phyloP scores from a whole-genome alignment of 352 stramenopile genomes.

The Pythium guiyangense region DNA sequence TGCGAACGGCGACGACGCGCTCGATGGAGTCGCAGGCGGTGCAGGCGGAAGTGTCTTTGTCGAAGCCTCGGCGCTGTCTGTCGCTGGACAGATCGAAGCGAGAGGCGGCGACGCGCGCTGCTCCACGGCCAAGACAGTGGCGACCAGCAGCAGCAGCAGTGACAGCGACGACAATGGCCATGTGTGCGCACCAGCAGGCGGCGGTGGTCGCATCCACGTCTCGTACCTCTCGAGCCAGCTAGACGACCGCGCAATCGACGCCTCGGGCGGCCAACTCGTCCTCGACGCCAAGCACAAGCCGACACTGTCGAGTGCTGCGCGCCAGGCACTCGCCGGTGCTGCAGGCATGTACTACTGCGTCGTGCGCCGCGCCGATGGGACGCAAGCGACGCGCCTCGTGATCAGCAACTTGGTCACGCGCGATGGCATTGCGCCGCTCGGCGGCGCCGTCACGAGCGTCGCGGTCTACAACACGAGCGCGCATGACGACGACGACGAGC shows the following conservation, averaged over 20 bases:
- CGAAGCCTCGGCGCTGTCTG: constrained; percentile 37
- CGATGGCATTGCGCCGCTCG: constrained; percentile 15
- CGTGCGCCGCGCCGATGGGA: constrained; percentile 39
- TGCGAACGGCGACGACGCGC: constrained; percentile 40
- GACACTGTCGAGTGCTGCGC: constrained; percentile 28
- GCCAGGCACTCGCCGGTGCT: constrained; percentile 41
- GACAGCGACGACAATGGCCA: constrained; percentile 17
- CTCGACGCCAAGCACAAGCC: constrained; percentile 23
- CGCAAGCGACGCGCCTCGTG: constrained; percentile 38
- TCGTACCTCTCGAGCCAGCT: constrained; percentile 65
- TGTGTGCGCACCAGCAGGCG: constrained; percentile 54
- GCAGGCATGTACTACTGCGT: constrained; percentile 64
- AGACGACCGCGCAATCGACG: constrained; percentile 43
- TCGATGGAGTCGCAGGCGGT: constrained; percentile 35
- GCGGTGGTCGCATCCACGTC: constrained; percentile 63
- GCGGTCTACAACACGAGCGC: constrained; percentile 17
- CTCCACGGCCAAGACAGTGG: constrained; percentile 16
- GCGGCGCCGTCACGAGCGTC: constrained; percentile 45
- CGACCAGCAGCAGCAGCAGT: too few relatives aligned
- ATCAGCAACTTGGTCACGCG: constrained; percentile 28
- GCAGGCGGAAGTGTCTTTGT: constrained; percentile 57
- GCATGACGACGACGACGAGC: background rate
- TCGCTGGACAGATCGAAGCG: constrained; percentile 37
- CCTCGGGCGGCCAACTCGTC: constrained; percentile 38
- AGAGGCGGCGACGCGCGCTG: constrained; percentile 53